These are phyloP conservation scores for Mallotus repandus DNA, from an alignment of 441 rosid genomes.

Conservation along the genomic window DNA sequence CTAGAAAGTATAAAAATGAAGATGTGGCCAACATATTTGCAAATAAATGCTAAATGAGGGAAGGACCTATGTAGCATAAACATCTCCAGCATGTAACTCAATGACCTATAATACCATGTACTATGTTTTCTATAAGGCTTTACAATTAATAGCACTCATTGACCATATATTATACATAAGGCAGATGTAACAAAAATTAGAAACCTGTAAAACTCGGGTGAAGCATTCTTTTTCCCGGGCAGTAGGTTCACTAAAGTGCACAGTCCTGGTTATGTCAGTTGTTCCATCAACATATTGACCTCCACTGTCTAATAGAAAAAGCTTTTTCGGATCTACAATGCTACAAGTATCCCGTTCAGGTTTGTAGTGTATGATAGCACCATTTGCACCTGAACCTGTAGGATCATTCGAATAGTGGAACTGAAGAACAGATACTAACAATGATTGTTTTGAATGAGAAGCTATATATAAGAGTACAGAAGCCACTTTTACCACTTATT, in stretches of 20 bases:
- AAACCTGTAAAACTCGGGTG: slow-evolving; percentile 90
- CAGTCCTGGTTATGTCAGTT: slow-evolving; percentile 96
- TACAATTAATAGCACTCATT: no score
- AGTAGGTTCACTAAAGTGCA: slow-evolving; percentile 84
- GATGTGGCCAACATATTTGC: background rate
- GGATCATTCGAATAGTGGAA: slow-evolving; percentile 18
- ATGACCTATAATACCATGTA: no score
- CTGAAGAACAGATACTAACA: slow-evolving; percentile 12
- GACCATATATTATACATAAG: background rate
- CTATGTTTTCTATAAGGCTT: background rate
- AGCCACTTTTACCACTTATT: slow-evolving; percentile 67
- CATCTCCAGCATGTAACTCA: no score
- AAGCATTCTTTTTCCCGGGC: slow-evolving; percentile 84
- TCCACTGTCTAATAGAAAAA: slow-evolving; percentile 91
- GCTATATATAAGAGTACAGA: slow-evolving; percentile 22
- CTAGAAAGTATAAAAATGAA: background rate
- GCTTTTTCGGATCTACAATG: slow-evolving; percentile 63
- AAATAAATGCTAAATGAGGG: background rate
- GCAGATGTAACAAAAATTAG: slow-evolving; percentile 14
- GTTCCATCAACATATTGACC: slow-evolving; percentile 98
- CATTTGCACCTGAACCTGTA: slow-evolving; percentile 95
- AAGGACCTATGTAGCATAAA: background rate
- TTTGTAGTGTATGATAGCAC: slow-evolving; percentile 93
- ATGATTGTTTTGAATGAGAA: background rate
- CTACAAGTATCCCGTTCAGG: slow-evolving; percentile 88